Evolutionary conservation across 495 filamentous ascomycete genomes (phyloP).

Genomic region (Trichoderma erinaceum): DNA sequence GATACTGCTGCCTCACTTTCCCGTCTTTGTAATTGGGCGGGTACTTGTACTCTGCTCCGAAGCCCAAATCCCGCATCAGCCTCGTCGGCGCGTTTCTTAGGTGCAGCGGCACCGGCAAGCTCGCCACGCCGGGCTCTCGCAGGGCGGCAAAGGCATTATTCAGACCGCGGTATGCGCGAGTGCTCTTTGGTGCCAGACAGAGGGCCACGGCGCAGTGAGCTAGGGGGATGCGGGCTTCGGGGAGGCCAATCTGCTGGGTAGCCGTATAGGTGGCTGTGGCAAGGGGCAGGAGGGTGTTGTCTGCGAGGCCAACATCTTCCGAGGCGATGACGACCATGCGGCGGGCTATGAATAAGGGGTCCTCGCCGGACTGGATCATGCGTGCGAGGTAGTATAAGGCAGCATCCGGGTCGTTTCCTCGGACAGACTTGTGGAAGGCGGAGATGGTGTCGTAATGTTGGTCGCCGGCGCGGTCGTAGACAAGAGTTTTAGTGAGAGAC

Average conservation of each 20-base stretch:
- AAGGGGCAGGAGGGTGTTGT: constrained; percentile 76
- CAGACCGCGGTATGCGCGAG: constrained; percentile 76
- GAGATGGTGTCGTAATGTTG: constrained; percentile 95
- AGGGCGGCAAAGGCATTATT: constrained; percentile 70
- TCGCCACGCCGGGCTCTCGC: constrained; percentile 70
- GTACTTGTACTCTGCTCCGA: constrained; percentile 92
- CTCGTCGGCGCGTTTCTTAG: constrained; percentile 85
- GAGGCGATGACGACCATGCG: constrained; percentile 87
- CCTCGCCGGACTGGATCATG: constrained; percentile 95
- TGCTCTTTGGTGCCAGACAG: constrained; percentile 76
- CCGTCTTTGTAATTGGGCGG: constrained; percentile 84
- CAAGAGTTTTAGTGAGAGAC: constrained; percentile 78
- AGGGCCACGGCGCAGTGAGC: constrained; percentile 84
- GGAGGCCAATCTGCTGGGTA: constrained; percentile 85
- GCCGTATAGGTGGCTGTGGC: constrained; percentile 81
- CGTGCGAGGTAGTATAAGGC: constrained; percentile 88
- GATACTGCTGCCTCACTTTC: constrained; percentile 81
- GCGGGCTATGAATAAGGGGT: constrained; percentile 85
- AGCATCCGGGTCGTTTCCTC: constrained; percentile 80
- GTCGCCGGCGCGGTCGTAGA: constrained; percentile 92
- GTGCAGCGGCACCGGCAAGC: constrained; percentile 76
- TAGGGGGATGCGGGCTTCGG: constrained; percentile 87
- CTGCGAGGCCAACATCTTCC: constrained; percentile 88
- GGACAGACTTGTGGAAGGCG: constrained; percentile 92
- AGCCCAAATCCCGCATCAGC: constrained; percentile 87